A percentile compares a stretch with the other conserved stretches of the same genome.
Conservation (phyloP, 441 rosid species). For the Brassica hybrid region DNA sequence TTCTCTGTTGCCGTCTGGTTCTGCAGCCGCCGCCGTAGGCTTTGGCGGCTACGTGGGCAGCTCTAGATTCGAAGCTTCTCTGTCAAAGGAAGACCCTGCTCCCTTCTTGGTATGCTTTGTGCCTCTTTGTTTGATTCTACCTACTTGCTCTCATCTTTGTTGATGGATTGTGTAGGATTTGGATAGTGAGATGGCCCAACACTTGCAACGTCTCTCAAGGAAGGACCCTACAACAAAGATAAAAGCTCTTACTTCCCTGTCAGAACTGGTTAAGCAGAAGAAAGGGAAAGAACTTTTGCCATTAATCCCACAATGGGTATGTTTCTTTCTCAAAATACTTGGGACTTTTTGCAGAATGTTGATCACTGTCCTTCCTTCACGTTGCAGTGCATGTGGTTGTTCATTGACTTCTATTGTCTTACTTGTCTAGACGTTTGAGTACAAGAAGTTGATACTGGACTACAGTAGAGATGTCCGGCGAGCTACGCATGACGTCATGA, state of each 20-base stretch:
- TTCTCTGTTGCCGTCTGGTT: conserved; percentile 69
- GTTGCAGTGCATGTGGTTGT: conserved; percentile 19
- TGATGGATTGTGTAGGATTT: conserved; percentile 56
- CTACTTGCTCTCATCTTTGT: conserved; percentile 26
- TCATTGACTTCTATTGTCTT: conserved; percentile 25
- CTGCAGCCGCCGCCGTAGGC: conserved; percentile 69
- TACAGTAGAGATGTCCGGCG: conserved; percentile 96
- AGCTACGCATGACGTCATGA: conserved; percentile 88
- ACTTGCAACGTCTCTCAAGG: conserved; percentile 84
- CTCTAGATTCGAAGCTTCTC: conserved; percentile 75
- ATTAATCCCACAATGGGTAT: conserved; percentile 93
- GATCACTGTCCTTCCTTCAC: conserved; percentile 20
- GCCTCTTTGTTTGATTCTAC: neutral
- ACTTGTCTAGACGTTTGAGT: conserved; percentile 74
- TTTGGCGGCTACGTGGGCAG: conserved; percentile 96
- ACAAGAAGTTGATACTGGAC: conserved; percentile 88
- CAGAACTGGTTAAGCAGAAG: conserved; percentile 71
- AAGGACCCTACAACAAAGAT: conserved; percentile 97
- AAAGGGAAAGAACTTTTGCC: conserved; percentile 69
- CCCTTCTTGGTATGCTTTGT: conserved; percentile 52
- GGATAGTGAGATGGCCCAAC: conserved; percentile 82
- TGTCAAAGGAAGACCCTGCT: conserved; percentile 55
- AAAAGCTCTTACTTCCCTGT: conserved; percentile 75
- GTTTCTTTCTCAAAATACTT: conserved; percentile 22
- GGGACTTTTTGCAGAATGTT: neutral